A percentile compares a stretch with the other conserved stretches of the same genome.
Evolutionary conservation across 2,329 filamentous ascomycete species (phyloP).

Genomic region (Cryphonectria carpinicola): DNA sequence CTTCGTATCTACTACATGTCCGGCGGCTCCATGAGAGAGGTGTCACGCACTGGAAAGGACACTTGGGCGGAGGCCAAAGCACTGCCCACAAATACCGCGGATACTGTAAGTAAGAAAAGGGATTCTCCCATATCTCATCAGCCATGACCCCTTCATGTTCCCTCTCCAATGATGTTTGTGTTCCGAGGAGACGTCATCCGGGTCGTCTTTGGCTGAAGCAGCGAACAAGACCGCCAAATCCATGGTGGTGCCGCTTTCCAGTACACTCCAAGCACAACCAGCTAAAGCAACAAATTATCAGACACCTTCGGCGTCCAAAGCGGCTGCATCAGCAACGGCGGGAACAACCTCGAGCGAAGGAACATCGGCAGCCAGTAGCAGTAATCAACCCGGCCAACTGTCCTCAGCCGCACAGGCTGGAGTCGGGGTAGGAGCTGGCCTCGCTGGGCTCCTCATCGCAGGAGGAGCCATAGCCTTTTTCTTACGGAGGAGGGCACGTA

Average conservation of each 20-base stretch:
- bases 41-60: slow-evolving; percentile 10
- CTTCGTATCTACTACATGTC: slow-evolving; percentile 19
- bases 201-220: background rate
- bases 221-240: background rate
- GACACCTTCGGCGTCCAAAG: background rate
- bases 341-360: background rate
- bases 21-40: slow-evolving; percentile 9
- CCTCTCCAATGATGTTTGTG: background rate
- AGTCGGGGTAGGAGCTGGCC: background rate
- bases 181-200: background rate
- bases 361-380: background rate
- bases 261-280: background rate
- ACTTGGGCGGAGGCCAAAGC: slow-evolving; percentile 12
- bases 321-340: background rate
- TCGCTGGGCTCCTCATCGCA: background rate
- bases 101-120: slow-evolving; percentile 4
- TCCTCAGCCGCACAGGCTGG: background rate
- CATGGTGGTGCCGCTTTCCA: background rate
- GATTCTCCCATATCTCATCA: background rate
- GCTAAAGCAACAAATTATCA: background rate
- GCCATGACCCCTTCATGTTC: background rate
- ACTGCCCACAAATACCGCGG: background rate
- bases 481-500: background rate
- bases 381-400: background rate
- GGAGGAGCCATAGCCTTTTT: background rate